A percentile compares a stretch with the other conserved stretches of the same genome.
These are phyloP conservation scores for Myochromella boudieri DNA, from an alignment of 768 basidiomycete species.

Conservation along the genomic window DNA sequence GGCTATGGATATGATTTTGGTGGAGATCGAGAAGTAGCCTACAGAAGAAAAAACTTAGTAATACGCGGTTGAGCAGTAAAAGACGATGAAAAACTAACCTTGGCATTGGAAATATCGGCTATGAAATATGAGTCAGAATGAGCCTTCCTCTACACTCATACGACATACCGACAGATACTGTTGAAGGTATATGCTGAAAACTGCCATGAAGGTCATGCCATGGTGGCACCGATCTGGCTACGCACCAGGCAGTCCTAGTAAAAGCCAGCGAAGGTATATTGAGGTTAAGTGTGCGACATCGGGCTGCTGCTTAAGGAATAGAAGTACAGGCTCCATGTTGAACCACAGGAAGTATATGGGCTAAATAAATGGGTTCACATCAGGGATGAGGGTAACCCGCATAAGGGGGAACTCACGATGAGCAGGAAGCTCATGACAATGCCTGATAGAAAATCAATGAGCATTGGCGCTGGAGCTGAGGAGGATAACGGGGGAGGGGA, in stretches of 20 bases:
- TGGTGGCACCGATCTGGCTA: conserved; percentile 3
- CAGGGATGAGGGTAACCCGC: conserved; percentile 3
- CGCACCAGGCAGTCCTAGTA: conserved; percentile 73
- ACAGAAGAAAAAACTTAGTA: background rate
- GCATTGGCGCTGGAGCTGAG: background rate
- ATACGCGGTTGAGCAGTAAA: conserved; percentile 1
- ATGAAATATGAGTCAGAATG: conserved; percentile 1
- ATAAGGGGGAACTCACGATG: conserved; percentile 50
- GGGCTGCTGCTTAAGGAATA: conserved; percentile 76
- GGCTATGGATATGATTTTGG: conserved; percentile 76
- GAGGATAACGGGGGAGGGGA: background rate
- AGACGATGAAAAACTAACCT: conserved; percentile 36
- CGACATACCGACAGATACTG: conserved; percentile 42
- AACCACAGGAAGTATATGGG: conserved; percentile 74
- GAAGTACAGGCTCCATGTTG: conserved; percentile 76
- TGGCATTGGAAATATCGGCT: conserved; percentile 83
- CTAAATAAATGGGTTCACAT: conserved; percentile 22
- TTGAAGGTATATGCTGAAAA: conserved; percentile 47
- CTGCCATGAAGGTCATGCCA: background rate
- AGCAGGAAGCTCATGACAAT: conserved; percentile 60
- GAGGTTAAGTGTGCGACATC: conserved; percentile 80
- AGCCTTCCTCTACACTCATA: conserved; percentile 11
- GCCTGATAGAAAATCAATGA: conserved; percentile 33
- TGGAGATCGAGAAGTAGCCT: conserved; percentile 84
- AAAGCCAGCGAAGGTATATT: conserved; percentile 74